Base-by-base conservation (phyloP, 441 rosid species). In the Croton setiger region DNA sequence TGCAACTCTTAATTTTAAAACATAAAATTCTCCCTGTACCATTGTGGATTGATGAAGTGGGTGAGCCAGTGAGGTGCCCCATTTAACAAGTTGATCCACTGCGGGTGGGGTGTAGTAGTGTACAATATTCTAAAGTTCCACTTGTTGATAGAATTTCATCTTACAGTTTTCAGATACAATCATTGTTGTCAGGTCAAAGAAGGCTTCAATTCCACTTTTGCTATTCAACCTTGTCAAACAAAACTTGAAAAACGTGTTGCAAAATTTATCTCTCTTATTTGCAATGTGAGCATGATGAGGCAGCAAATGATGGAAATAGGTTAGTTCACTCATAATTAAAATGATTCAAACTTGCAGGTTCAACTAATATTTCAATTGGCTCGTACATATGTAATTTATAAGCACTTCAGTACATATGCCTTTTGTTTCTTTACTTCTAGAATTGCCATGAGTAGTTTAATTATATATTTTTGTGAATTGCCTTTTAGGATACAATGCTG, bases 301-400 rank as follows among this genome's bases (percentile, higher is more conserved):
- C 91, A 86, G 53, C 97, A 88, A 68, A 93, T 93, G 96, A 83
- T 91, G 96, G 95, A 93, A 78, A 85, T 93, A 83, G 95, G 98
- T 91, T 67, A 23, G 80, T 72, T 63, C 33, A 56, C 67, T 76
- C 23, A 70, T 68, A 64, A 20, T 72, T 69, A 18, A 64, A 68
- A 66, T 39, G 57, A 23, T 63, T 37, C 49, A 27, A 63, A 63
- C 67, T 31, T 43, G n/a, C 63, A 17, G 10, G 44, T 53, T 7
- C 63, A 13, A 6, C 23, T 33, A 14, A 57, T 14, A n/a, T n/a
- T 58, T 67, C 14, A 51, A 21, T 59, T 70, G 49, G 20, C 47
- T 70, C 68, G 72, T 68, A 73, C 60, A 47, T 64, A 5, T 23
- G 43, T 63, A 8, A 1, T 59, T 20, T 27, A 48, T 27, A 48